Base-by-base conservation (phyloP, 805 yeast genomes). In the Myxozyma sirexii region DNA sequence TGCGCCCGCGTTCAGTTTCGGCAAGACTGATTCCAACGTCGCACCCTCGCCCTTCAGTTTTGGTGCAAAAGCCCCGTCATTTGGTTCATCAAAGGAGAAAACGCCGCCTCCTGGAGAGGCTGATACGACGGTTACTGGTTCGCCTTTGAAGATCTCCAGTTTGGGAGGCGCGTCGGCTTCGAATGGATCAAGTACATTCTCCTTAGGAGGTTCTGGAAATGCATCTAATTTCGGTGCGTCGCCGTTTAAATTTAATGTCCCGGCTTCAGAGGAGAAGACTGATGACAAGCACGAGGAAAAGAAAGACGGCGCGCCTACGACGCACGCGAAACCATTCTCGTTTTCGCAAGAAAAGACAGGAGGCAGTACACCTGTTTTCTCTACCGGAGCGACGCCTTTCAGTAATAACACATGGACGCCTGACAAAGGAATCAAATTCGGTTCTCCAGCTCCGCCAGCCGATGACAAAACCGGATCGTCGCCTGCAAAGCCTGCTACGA, bases 381-480 rank as follows among this genome's bases (percentile, higher is more conserved):
- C 57, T 31, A 52, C 54, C n/a, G 33, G 33, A 6, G 33, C 33
- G 6, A 26, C 57, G 12, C 33, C 57, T 7, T 31, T 37, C 27
- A 53, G 59, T 7, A 52, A 54, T 51, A 54, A 68, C 59, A 65
- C 70, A 1, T 72, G 75, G 75, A 55, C 72, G 3, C 75, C 75
- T 3, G 70, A 66, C 12, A 69, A 69, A 58, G 72, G 70, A 7
- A 69, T 72, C 60, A 71, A 69, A 54, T 72, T 72, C 57, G 71
- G 69, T 2, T 37, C 57, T 12, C 27, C 54, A 19, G 26, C 60
- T 15, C 24, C 47, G 33, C 19, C 65, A 13, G 17, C 49, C 21
- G 39, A 57, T 4, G 54, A 27, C 8, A 37, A 38, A 12, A 38
- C 38, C 24, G 41, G 33, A n/a, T 33, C 15, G 17, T 4, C 54